Evolutionary conservation across 352 stramenopile species (phyloP).

Genomic region (Phytophthora crassamura): DNA sequence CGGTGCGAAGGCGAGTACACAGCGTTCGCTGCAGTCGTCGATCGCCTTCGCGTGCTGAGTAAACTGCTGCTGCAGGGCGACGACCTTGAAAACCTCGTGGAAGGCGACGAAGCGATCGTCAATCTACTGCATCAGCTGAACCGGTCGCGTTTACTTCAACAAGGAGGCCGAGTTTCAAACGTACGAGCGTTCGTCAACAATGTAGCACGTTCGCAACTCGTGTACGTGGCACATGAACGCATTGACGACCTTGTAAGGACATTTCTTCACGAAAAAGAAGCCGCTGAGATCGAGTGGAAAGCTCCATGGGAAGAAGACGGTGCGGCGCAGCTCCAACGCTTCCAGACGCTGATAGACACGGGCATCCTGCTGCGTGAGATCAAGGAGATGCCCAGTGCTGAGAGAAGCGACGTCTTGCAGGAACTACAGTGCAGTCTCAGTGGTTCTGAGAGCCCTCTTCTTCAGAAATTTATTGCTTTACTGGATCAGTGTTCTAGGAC

Average conservation of each 20-base stretch:
- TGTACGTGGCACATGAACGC: conserved; percentile 4
- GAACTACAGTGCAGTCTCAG: not conserved
- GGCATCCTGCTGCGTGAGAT: not conserved
- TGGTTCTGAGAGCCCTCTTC: not conserved
- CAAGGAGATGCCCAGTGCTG: not conserved
- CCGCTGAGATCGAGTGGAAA: conserved; percentile 3
- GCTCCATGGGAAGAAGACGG: conserved; percentile 6
- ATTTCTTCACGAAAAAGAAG: conserved; percentile 6
- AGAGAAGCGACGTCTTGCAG: not conserved
- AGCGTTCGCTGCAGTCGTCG: conserved; percentile 5
- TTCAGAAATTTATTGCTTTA: not conserved
- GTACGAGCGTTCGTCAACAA: not conserved
- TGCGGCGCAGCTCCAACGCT: not conserved
- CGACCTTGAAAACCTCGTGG: conserved; percentile 5
- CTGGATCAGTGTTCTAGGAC: not conserved
- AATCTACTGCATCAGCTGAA: conserved; percentile 11
- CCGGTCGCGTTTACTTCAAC: not conserved
- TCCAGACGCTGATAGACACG: not conserved
- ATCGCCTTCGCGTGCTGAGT: conserved; percentile 10
- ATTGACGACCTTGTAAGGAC: conserved; percentile 12
- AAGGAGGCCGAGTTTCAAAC: not conserved
- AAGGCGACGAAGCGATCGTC: conserved; percentile 13
- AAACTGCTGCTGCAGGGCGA: not conserved
- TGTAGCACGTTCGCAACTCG: conserved; percentile 4
- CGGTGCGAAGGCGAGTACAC: not conserved